phyloP scores from a whole-genome alignment of 768 basidiomycete species.

The Rhizopogon sp. region DNA sequence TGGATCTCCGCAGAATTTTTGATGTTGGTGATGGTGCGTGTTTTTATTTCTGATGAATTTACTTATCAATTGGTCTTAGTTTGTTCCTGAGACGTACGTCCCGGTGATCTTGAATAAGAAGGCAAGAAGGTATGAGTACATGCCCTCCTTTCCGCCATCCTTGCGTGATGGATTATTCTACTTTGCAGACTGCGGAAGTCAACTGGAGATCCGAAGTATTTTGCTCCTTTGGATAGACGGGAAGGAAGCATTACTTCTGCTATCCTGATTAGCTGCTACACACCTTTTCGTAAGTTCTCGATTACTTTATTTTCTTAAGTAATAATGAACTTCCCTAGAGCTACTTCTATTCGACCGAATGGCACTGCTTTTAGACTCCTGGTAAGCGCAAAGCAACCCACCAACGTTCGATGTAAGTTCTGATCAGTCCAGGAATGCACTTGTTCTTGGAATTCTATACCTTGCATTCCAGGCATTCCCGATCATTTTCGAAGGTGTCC shows the following conservation, averaged over 20 bases:
- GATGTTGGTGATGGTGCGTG: constrained; percentile 45
- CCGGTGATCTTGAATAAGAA: constrained; percentile 59
- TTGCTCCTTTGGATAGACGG: constrained; percentile 54
- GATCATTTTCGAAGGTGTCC: constrained; percentile 39
- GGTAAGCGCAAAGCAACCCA: constrained; percentile 35
- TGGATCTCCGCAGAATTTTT: constrained; percentile 59
- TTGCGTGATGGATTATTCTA: not conserved
- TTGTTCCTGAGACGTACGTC: constrained; percentile 69
- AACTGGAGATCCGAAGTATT: constrained; percentile 49
- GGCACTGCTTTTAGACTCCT: constrained; percentile 66
- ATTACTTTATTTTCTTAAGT: not conserved
- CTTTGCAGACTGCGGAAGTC: constrained; percentile 43
- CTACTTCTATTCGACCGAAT: constrained; percentile 66
- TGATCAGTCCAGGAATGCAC: constrained; percentile 27
- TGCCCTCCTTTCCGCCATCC: not conserved
- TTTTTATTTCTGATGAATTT: not conserved
- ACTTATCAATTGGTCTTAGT: constrained; percentile 25
- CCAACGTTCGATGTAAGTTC: not conserved
- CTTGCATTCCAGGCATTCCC: constrained; percentile 56
- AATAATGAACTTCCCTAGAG: constrained; percentile 32
- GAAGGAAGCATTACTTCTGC: constrained; percentile 40
- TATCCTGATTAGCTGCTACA: constrained; percentile 56
- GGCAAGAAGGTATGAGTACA: constrained; percentile 40
- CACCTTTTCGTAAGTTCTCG: constrained; percentile 60
- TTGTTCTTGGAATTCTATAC: constrained; percentile 41